Conservation (phyloP, 148 eudicot species). For the Dysphania ambrosioides region DNA sequence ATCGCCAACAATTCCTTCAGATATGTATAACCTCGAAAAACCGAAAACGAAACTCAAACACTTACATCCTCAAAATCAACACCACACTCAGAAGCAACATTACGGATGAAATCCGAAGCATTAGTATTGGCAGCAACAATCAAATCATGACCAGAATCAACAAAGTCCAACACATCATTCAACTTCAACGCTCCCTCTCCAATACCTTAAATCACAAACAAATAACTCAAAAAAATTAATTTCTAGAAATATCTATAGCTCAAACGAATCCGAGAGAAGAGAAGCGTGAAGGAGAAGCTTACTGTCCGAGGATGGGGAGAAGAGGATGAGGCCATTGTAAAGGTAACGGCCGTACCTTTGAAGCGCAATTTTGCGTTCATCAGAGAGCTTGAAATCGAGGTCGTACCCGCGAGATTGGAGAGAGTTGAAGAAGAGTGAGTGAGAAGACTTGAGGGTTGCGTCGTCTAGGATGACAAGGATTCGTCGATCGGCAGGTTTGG, state of each 20-base stretch:
- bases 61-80: slow-evolving; percentile 65
- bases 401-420: slow-evolving; percentile 45
- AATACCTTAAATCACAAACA: slow-evolving; percentile 27
- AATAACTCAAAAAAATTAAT: background rate
- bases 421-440: slow-evolving; percentile 50
- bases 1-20: background rate
- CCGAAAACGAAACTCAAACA: background rate
- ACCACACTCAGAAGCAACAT: slow-evolving; percentile 61
- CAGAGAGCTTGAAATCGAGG: slow-evolving; percentile 60
- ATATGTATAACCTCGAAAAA: background rate
- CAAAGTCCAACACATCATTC: slow-evolving; percentile 57
- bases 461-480: slow-evolving; percentile 35
- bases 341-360: slow-evolving; percentile 53
- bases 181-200: slow-evolving; percentile 50
- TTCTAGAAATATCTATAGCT: too few relatives aligned
- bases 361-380: slow-evolving; percentile 42
- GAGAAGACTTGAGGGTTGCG: slow-evolving; percentile 33
- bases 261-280: background rate
- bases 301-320: slow-evolving; percentile 48
- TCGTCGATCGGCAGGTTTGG: slow-evolving; percentile 40
- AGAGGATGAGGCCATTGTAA: slow-evolving; percentile 48
- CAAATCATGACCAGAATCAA: slow-evolving; percentile 69
- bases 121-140: slow-evolving; percentile 54
- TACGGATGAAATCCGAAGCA: slow-evolving; percentile 63
- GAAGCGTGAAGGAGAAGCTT: slow-evolving; percentile 7